phyloP scores from a whole-genome alignment of 352 stramenopile species.

The Pythium apleroticum region DNA sequence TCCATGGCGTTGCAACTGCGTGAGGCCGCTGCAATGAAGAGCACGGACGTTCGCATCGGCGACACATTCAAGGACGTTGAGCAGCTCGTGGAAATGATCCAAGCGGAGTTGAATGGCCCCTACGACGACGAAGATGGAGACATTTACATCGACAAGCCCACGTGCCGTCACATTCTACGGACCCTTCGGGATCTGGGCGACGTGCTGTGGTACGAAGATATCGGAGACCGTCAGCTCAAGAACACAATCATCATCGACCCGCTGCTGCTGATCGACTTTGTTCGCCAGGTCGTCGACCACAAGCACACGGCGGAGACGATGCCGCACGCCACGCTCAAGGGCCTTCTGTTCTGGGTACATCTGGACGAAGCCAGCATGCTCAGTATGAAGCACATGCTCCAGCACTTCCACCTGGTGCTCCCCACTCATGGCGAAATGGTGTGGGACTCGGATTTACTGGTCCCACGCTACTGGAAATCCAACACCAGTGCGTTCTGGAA shows the following conservation, averaged over 20 bases:
- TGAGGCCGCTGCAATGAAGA: background rate
- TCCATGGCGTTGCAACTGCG: background rate
- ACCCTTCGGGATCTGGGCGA: slow-evolving; percentile 9
- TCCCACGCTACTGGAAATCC: background rate
- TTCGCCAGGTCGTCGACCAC: slow-evolving; percentile 10
- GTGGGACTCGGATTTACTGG: slow-evolving; percentile 17
- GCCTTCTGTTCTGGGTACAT: slow-evolving; percentile 2
- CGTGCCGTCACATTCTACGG: slow-evolving; percentile 1
- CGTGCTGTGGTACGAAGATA: slow-evolving; percentile 7
- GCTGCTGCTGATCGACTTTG: slow-evolving; percentile 14
- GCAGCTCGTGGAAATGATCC: background rate
- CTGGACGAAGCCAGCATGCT: slow-evolving; percentile 8
- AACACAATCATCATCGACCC: background rate
- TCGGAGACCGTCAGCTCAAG: background rate
- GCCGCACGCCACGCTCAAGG: background rate
- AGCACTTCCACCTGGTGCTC: slow-evolving; percentile 13
- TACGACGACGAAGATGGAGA: background rate
- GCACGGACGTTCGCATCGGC: background rate
- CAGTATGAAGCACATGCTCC: slow-evolving; percentile 20
- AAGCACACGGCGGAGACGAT: background rate
- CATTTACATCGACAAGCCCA: background rate
- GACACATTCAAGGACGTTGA: background rate
- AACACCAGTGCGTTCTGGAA: slow-evolving; percentile 5
- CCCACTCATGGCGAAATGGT: slow-evolving; percentile 8
- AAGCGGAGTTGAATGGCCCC: background rate